Conservation (phyloP, 139 green algal genomes). For the Chlamydomonas asymmetrica region DNA sequence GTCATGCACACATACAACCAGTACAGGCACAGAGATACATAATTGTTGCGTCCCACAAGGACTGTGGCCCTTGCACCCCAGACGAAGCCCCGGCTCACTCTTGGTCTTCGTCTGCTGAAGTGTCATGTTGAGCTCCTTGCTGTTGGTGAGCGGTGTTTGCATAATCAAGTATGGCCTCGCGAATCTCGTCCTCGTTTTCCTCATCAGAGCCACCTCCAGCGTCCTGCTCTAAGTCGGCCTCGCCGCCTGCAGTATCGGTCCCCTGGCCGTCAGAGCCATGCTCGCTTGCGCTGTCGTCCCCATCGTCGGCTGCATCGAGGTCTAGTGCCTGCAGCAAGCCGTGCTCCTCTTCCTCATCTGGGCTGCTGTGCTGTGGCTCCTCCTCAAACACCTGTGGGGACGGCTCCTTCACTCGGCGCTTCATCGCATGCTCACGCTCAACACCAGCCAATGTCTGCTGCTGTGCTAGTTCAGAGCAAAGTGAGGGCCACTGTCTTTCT, state of each 20-base stretch:
- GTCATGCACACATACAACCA: conserved; percentile 5
- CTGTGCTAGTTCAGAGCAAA: no score
- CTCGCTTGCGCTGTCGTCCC: conserved; percentile 2
- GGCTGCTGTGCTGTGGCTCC: no score
- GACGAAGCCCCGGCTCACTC: background rate
- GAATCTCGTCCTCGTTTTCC: conserved; percentile 57
- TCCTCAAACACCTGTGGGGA: no score
- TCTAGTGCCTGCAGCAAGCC: conserved; percentile 12
- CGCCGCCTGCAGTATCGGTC: conserved; percentile 21
- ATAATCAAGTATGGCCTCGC: conserved; percentile 62
- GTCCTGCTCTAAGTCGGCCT: conserved; percentile 23
- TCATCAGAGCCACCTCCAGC: conserved; percentile 27
- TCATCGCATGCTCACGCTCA: no score
- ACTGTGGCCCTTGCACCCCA: background rate
- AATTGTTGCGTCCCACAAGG: background rate
- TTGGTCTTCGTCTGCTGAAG: background rate
- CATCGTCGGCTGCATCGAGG: background rate
- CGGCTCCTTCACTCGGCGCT: no score
- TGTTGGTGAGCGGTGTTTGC: conserved; percentile 17
- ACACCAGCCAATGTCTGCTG: no score
- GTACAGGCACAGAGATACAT: background rate
- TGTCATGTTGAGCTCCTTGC: conserved; percentile 1
- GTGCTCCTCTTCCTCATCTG: conserved; percentile 6
- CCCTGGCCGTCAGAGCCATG: conserved; percentile 18
- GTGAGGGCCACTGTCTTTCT: no score